A percentile compares a stretch with the other conserved stretches of the same genome.
Conservation (phyloP, 331 rosid genomes). For the Prunus yedoensis region DNA sequence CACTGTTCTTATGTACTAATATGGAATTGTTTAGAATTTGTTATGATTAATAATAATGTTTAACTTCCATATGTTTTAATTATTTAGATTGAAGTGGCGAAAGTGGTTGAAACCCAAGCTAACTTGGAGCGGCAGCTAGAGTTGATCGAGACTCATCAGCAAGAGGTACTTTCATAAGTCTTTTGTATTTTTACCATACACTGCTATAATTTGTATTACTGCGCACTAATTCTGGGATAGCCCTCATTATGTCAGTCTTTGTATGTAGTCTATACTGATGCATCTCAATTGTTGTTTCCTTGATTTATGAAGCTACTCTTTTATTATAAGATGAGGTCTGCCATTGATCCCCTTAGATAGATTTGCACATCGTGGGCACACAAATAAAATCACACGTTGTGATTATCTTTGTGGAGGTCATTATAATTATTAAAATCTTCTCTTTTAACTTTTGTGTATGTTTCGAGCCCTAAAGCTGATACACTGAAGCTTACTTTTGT, state of each 20-base stretch:
- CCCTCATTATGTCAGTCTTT: background rate
- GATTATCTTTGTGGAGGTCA: background rate
- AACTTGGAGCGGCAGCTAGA: constrained; percentile 89
- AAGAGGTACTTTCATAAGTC: constrained; percentile 58
- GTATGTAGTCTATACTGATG: background rate
- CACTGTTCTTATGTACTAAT: background rate
- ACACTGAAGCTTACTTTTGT: background rate
- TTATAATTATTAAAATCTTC: background rate
- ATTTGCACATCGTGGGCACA: background rate
- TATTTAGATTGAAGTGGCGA: constrained; percentile 86
- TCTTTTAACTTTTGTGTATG: background rate
- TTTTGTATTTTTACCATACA: background rate
- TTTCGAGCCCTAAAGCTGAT: background rate
- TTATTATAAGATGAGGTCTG: background rate
- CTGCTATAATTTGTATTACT: background rate
- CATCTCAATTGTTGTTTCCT: background rate
- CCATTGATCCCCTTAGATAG: background rate
- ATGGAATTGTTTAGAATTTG: background rate
- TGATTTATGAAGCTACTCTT: background rate
- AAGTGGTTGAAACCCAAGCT: constrained; percentile 86
- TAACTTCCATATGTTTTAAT: constrained; percentile 3
- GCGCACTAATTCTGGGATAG: background rate
- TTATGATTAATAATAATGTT: background rate
- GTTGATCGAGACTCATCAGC: constrained; percentile 94
- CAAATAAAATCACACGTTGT: too few species aligned